Evolutionary conservation across 192 early-diverging fungal species (phyloP), one percentile per base, ranked within the genome.

Genomic region (Coemansia javaensis): DNA sequence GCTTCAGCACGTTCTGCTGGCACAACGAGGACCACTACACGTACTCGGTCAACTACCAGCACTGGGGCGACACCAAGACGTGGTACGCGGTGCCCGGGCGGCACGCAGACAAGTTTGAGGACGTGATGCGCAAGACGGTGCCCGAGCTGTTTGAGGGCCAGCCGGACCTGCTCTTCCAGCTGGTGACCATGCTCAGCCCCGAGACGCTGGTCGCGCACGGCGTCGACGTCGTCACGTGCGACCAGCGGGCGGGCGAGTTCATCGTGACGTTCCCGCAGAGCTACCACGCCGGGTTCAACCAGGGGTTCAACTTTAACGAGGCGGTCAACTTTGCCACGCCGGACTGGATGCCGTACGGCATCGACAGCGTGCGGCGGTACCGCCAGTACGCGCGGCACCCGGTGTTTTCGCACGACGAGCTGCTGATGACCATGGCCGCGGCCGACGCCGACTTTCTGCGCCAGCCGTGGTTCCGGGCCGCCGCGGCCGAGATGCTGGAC

Each of bases 11-110:
- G 5, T 98, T 98, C 62, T 96, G 93, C 64, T 98, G 95, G 95
- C 95, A 98, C 54, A 88, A 88, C 34, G 95, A 98, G 68, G 95
- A 98, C 64, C 93, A 96, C 65, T 94, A 88, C 63, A 94, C 90
- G 5, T 96, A 94, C 59, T 91, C 90, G 16, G 85, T 95, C 77
- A 98, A 98, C 72, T 98, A 98, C 74, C 84, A 85, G 77, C 93
- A 96, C 55, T 86, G 81, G 82, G 95, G 95, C 9, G 93, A 91
- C 53, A 90, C 93, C 32, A 98, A 98, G 75, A 98, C 93, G 0
- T 98, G 95, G 95, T 98, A 98, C 59, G 91, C 91, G 13, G 83
- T 98, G 18, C 93, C 95, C 2, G 87, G 85, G 0, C 69, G 78
- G 7, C 77, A 86, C 44, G 90, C 92, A 0, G 74, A 70, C 34